These are phyloP conservation scores for Erodium texanum DNA, from an alignment of 441 rosid species.

Conservation along the genomic window DNA sequence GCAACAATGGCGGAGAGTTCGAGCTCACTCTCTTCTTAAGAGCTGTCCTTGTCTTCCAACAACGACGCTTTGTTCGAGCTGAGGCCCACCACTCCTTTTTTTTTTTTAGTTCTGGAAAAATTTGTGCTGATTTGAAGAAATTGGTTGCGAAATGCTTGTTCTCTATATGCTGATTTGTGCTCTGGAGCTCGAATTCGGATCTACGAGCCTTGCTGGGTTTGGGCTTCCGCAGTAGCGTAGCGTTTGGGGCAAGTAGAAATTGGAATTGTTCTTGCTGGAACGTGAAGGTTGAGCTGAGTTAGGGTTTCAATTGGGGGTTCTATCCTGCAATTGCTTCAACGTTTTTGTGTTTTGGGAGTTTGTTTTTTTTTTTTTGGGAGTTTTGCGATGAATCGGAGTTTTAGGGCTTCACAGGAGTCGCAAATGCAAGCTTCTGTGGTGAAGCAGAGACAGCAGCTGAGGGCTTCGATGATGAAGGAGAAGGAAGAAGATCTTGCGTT, in stretches of 20 bases:
- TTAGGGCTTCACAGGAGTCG: constrained; percentile 70
- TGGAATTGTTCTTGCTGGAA: not conserved
- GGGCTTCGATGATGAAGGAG: constrained; percentile 67
- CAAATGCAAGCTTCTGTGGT: constrained; percentile 51
- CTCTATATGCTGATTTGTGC: constrained; percentile 12
- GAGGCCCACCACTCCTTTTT: not conserved
- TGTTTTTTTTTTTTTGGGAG: no score
- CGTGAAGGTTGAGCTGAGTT: constrained; percentile 36
- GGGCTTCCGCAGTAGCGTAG: no score
- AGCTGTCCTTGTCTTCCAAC: not conserved
- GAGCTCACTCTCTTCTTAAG: constrained; percentile 19
- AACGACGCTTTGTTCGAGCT: constrained; percentile 13
- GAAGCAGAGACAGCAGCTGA: constrained; percentile 65
- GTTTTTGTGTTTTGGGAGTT: not conserved
- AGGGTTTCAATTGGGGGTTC: constrained; percentile 14
- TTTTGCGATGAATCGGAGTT: constrained; percentile 73
- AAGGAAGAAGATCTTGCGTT: constrained; percentile 82
- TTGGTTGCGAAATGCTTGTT: constrained; percentile 17
- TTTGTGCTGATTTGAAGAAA: not conserved
- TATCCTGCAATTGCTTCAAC: constrained; percentile 25
- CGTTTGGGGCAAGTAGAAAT: no score
- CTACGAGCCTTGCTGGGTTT: constrained; percentile 16
- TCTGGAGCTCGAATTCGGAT: constrained; percentile 29
- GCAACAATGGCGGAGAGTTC: constrained; percentile 13
- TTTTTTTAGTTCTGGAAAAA: not conserved